These are phyloP conservation scores for Melampsora americana DNA, from an alignment of 1,284 basidiomycete species.

Conservation along the genomic window DNA sequence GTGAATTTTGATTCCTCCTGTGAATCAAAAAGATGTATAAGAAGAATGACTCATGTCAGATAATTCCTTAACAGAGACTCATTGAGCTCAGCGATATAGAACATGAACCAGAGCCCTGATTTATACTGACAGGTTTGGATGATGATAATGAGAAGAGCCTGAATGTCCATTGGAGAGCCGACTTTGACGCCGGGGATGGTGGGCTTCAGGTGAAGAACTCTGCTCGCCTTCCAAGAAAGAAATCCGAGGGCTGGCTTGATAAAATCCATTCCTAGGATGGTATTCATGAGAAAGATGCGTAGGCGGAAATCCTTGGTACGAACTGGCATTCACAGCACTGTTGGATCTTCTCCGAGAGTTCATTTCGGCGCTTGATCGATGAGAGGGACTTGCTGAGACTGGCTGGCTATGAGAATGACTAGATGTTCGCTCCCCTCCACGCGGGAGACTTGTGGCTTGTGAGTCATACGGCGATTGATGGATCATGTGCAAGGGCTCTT, in stretches of 20 bases:
- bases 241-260: background rate
- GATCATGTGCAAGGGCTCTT: background rate
- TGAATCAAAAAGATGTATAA: background rate
- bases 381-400: background rate
- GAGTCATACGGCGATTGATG: background rate
- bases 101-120: too few relatives aligned
- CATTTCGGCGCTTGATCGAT: background rate
- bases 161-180: too few relatives aligned
- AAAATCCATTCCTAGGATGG: background rate
- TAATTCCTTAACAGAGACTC: too few relatives aligned
- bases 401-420: background rate
- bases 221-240: background rate
- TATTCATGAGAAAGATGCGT: too few relatives aligned
- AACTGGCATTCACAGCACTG: background rate
- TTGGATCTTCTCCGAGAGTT: background rate
- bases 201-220: too few relatives aligned
- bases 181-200: too few relatives aligned
- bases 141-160: too few relatives aligned
- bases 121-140: too few relatives aligned
- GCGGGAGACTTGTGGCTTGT: background rate
- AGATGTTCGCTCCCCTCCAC: background rate
- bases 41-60: too few relatives aligned
- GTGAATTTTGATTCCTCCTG: background rate
- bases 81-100: too few relatives aligned
- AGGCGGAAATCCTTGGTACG: background rate